Evolutionary conservation across 169 alveolate genomes (phyloP).

Genomic region (Eimeria praecox): DNA sequence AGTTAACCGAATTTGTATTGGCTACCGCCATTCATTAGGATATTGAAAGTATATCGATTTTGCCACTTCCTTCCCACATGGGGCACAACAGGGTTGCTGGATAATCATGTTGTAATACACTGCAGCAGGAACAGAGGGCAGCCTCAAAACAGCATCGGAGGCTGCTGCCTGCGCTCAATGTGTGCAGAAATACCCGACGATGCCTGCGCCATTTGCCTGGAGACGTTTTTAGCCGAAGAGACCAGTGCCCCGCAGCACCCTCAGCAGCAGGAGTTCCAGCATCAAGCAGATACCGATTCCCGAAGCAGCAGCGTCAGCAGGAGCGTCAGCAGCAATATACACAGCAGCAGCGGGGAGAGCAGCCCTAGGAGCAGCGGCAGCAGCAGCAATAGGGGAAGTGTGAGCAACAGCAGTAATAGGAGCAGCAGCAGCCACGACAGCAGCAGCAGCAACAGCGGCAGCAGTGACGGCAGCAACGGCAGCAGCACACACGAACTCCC

Average conservation of each 20-base stretch:
- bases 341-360: conserved; percentile 12
- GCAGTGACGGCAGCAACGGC: background rate
- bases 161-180: background rate
- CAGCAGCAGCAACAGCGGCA: background rate
- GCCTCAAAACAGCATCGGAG: background rate
- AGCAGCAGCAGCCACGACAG: background rate
- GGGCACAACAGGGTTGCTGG: background rate
- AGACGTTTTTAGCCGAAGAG: background rate
- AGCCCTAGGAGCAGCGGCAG: conserved; percentile 35
- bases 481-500: background rate
- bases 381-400: background rate
- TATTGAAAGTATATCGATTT: background rate
- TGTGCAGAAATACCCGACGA: conserved; percentile 69
- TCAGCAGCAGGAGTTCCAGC: background rate
- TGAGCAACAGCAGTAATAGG: background rate
- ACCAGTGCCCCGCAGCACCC: background rate
- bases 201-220: conserved; percentile 76
- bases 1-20: too few species aligned
- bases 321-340: background rate
- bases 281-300: background rate
- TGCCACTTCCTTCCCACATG: background rate
- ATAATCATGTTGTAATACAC: background rate
- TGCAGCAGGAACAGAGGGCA: background rate
- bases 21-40: background rate
- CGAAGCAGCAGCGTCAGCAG: background rate